Evolutionary conservation across 2,329 filamentous ascomycete genomes (phyloP).

Genomic region (Pestalotiopsis sp.): DNA sequence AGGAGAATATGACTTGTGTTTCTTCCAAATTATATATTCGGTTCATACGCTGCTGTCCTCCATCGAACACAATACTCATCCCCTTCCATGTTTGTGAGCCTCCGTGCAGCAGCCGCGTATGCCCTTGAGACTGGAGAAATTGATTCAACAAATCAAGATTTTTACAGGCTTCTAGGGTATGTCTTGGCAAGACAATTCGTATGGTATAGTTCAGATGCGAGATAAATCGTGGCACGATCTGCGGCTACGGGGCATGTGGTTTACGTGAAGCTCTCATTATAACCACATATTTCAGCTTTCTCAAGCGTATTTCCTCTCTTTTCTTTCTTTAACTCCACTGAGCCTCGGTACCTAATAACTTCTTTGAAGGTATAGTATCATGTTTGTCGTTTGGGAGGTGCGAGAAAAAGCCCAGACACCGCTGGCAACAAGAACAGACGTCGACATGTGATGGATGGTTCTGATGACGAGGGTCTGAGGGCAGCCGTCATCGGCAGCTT

Average conservation of each 20-base stretch:
- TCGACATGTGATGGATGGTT: neutral
- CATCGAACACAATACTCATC: neutral
- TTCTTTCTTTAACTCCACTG: too few species aligned
- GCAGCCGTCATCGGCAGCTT: neutral
- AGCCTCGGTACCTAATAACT: too few species aligned
- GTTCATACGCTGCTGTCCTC: neutral
- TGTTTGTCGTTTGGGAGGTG: neutral
- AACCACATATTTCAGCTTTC: too few species aligned
- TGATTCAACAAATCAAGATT: neutral
- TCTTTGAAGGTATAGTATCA: too few species aligned
- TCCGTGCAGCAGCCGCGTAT: neutral
- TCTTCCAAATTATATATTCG: neutral
- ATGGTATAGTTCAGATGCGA: neutral
- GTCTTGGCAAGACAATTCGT: neutral
- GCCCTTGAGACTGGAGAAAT: neutral
- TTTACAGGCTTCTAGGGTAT: neutral
- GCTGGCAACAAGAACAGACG: neutral
- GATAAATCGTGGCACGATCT: neutral
- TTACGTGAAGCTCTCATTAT: neutral
- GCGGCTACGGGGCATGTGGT: neutral
- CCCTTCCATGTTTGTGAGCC: neutral
- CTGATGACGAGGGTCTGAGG: neutral
- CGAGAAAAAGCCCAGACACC: neutral
- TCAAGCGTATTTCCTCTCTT: too few species aligned
- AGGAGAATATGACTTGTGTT: neutral